These are phyloP conservation scores for Glycine latifolia DNA, from an alignment of 306 rosid species.

Conservation along the genomic window DNA sequence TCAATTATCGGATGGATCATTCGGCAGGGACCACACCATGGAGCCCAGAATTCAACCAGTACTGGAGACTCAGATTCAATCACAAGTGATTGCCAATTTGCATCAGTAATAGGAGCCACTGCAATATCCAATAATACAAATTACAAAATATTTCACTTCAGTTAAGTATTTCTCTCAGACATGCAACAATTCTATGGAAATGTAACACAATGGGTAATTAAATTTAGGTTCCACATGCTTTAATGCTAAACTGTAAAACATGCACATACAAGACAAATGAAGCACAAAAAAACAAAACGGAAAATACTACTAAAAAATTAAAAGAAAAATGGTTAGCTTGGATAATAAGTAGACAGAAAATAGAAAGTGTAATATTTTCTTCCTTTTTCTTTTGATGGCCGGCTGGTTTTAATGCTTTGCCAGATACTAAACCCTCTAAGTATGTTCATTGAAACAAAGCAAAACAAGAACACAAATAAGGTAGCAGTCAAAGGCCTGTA, in stretches of 20 bases:
- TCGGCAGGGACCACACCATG: slow-evolving; percentile 99
- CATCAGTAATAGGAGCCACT: slow-evolving; percentile 69
- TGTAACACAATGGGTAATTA: slow-evolving; percentile 2
- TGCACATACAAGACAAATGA: slow-evolving; percentile 25
- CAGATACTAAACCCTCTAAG: neutral
- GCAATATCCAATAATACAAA: slow-evolving; percentile 50
- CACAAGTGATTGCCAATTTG: slow-evolving; percentile 78
- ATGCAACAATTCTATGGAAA: neutral
- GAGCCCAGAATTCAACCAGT: slow-evolving; percentile 98
- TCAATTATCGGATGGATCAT: slow-evolving; percentile 90
- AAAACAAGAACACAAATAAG: neutral
- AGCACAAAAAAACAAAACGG: neutral
- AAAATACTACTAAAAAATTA: neutral
- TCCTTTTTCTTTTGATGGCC: neutral
- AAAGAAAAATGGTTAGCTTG: neutral
- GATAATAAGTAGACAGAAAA: neutral
- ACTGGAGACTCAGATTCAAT: slow-evolving; percentile 66
- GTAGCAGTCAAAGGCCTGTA: neutral
- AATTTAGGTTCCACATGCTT: slow-evolving; percentile 8
- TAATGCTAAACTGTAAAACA: neutral
- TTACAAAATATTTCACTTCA: slow-evolving; percentile 12
- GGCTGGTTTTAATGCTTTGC: neutral
- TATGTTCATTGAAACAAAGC: neutral
- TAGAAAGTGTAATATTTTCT: neutral
- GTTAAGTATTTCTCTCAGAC: slow-evolving; percentile 9